Evolutionary conservation across 2,329 filamentous ascomycete genomes (phyloP).

Genomic region (Blastomyces parvus): DNA sequence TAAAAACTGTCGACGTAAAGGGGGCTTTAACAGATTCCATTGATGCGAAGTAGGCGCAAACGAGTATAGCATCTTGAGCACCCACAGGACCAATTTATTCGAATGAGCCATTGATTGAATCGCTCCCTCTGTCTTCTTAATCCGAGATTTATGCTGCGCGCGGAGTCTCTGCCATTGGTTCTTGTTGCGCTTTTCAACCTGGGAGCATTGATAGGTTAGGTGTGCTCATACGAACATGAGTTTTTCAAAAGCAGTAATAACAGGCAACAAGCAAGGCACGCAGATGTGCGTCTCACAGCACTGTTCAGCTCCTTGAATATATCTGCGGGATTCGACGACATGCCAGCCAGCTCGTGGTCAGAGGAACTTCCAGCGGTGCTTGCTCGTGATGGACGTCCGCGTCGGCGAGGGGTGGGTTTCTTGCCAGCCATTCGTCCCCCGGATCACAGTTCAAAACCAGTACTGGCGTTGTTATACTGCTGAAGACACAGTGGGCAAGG

Average conservation of each 20-base stretch:
- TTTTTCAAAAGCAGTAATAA: neutral
- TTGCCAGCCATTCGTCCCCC: neutral
- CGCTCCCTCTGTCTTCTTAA: conserved; percentile 13
- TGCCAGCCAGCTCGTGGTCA: conserved; percentile 2
- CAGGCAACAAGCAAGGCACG: neutral
- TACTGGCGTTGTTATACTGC: neutral
- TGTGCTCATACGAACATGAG: conserved; percentile 3
- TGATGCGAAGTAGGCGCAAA: neutral
- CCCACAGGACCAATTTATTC: conserved; percentile 12
- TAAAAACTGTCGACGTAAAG: neutral
- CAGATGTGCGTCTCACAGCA: conserved; percentile 15
- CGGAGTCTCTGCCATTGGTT: conserved; percentile 15
- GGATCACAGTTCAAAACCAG: neutral
- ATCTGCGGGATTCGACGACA: conserved; percentile 8
- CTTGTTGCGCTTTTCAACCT: conserved; percentile 13
- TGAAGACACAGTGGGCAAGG: neutral
- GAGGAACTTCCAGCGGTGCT: neutral
- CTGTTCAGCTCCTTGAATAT: conserved; percentile 14
- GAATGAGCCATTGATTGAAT: conserved; percentile 9
- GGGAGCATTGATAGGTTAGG: neutral
- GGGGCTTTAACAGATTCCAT: neutral
- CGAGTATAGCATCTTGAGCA: neutral
- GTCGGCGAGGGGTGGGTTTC: neutral
- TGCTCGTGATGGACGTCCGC: neutral
- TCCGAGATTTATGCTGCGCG: conserved; percentile 12